A percentile compares a stretch with the other conserved stretches of the same genome.
Evolutionary conservation across 768 basidiomycete genomes (phyloP).

Genomic region (Tremella fuciformis): DNA sequence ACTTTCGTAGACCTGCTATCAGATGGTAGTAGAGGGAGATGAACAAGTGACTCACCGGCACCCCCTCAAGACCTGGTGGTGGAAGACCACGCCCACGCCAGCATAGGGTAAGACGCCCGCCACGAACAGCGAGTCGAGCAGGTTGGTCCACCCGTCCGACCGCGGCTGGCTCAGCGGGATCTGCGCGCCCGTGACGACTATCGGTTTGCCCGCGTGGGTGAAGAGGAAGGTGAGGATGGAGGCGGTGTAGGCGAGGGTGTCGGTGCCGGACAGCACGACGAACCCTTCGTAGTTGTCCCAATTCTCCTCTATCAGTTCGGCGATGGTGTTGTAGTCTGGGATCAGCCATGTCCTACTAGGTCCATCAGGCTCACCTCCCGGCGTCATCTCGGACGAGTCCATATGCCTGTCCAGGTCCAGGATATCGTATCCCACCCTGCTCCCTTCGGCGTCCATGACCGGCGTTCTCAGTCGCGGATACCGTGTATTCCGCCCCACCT

Average conservation of each 20-base stretch:
- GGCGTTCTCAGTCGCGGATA: constrained; percentile 40
- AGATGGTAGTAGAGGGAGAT: neutral
- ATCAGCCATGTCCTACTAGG: neutral
- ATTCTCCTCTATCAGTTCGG: constrained; percentile 34
- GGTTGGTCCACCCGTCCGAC: constrained; percentile 45
- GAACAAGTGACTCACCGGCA: constrained; percentile 23
- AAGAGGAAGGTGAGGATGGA: constrained; percentile 45
- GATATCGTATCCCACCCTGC: constrained; percentile 38
- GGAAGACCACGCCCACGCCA: constrained; percentile 43
- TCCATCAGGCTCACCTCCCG: constrained; percentile 27
- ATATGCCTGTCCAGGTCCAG: constrained; percentile 43
- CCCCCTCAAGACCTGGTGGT: constrained; percentile 41
- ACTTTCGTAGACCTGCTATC: constrained; percentile 33
- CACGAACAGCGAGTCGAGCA: constrained; percentile 40
- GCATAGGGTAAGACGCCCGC: constrained; percentile 36
- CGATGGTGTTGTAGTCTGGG: constrained; percentile 44
- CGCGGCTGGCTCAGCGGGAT: constrained; percentile 40
- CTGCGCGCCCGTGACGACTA: constrained; percentile 44
- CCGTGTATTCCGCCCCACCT: constrained; percentile 26
- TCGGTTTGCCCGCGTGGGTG: constrained; percentile 39
- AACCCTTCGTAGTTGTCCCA: constrained; percentile 45
- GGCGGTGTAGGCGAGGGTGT: constrained; percentile 46
- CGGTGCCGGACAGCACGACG: constrained; percentile 43
- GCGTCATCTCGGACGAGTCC: constrained; percentile 47
- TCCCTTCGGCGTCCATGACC: constrained; percentile 30